Conservation (phyloP, 257 asterid species). For the Solanum dulcamara region DNA sequence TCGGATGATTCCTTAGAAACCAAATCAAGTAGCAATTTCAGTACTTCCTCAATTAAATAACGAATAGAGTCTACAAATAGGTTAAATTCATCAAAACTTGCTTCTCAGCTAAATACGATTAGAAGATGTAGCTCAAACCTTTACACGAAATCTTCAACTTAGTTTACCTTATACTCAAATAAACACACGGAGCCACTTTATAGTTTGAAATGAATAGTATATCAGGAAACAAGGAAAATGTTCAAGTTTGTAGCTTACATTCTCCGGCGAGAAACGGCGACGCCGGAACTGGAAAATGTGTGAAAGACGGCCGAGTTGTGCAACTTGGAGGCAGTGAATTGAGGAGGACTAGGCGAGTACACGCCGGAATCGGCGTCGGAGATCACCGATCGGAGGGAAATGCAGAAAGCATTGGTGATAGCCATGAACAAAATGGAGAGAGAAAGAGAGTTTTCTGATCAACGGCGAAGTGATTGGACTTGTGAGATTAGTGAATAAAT, state of each 20-base stretch:
- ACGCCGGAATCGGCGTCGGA: conserved; percentile 7
- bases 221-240: not conserved
- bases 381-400: conserved; percentile 24
- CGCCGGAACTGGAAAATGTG: not conserved
- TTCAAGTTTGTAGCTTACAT: conserved; percentile 18
- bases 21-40: not conserved
- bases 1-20: not conserved
- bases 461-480: not conserved
- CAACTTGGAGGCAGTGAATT: conserved; percentile 2
- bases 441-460: conserved; percentile 11
- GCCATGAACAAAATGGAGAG: conserved; percentile 25
- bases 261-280: not conserved
- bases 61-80: not conserved
- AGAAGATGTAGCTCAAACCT: not conserved
- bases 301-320: not conserved
- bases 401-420: conserved; percentile 34
- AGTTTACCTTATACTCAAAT: not conserved
- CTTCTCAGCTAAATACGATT: not conserved
- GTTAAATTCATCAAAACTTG: not conserved
- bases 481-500: not conserved
- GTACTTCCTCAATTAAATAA: not conserved
- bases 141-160: not conserved
- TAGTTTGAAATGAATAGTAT: not conserved
- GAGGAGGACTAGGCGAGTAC: not conserved
- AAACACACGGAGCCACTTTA: not conserved